These are phyloP conservation scores for Glutinoglossum americanum DNA, from an alignment of 495 filamentous ascomycete genomes.

Conservation along the genomic window DNA sequence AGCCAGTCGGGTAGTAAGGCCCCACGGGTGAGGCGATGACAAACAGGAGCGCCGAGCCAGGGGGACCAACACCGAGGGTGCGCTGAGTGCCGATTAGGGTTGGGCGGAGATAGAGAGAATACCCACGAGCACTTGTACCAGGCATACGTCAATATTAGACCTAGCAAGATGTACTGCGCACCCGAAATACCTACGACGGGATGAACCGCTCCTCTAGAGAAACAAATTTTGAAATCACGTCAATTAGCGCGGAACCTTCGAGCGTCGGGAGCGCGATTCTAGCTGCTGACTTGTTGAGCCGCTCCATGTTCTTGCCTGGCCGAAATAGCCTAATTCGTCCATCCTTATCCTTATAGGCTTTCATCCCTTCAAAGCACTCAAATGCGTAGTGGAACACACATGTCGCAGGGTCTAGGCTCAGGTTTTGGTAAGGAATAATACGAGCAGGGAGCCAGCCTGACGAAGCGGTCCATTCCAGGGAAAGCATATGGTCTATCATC, in stretches of 20 bases:
- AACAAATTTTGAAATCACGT: slow-evolving; percentile 59
- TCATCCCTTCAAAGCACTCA: slow-evolving; percentile 95
- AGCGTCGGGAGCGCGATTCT: slow-evolving; percentile 85
- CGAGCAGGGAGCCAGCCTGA: slow-evolving; percentile 60
- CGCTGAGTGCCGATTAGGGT: slow-evolving; percentile 94
- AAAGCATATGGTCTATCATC: slow-evolving; percentile 76
- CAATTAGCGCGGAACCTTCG: slow-evolving; percentile 43
- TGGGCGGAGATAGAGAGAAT: slow-evolving; percentile 83
- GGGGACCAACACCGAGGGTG: slow-evolving; percentile 77
- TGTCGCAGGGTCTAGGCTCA: slow-evolving; percentile 86
- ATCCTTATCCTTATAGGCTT: slow-evolving; percentile 70
- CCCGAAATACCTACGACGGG: slow-evolving; percentile 31
- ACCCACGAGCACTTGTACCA: slow-evolving; percentile 37
- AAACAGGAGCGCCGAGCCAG: slow-evolving; percentile 75
- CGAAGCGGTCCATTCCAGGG: slow-evolving; percentile 72
- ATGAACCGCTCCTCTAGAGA: slow-evolving; percentile 75
- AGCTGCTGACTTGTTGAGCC: slow-evolving; percentile 69
- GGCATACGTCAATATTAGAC: not conserved
- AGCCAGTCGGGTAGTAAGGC: slow-evolving; percentile 92
- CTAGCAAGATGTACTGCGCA: not conserved
- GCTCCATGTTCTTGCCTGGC: slow-evolving; percentile 89
- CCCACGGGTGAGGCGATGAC: slow-evolving; percentile 93
- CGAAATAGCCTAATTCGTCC: slow-evolving; percentile 71
- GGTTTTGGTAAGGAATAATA: slow-evolving; percentile 92
- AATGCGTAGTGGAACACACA: slow-evolving; percentile 99